Percentiles rank a stretch among this genome's conserved stretches.
Evolutionary conservation across 495 filamentous ascomycete genomes (phyloP).

Genomic region (Opeltia flavorubescens): DNA sequence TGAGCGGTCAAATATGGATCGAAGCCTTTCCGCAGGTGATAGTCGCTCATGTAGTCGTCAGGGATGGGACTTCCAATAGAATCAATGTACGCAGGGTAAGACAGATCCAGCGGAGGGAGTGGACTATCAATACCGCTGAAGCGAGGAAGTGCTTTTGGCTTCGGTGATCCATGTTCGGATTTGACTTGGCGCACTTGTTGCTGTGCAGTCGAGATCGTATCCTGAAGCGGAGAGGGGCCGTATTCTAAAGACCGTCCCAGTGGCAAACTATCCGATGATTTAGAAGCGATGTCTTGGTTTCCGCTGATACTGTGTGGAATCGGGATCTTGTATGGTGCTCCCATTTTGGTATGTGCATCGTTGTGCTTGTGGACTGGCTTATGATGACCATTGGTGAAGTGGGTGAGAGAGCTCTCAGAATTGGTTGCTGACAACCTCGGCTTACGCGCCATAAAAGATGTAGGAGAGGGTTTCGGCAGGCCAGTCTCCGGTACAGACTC

Average conservation of each 20-base stretch:
- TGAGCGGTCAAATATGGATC: slow-evolving; percentile 30
- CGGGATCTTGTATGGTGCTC: slow-evolving; percentile 66
- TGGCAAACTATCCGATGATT: slow-evolving; percentile 57
- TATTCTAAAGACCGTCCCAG: slow-evolving; percentile 30
- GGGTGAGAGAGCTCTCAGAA: slow-evolving; percentile 70
- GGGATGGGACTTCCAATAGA: slow-evolving; percentile 32
- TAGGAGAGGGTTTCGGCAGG: slow-evolving; percentile 30
- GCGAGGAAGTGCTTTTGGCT: slow-evolving; percentile 37
- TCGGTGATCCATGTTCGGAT: slow-evolving; percentile 60
- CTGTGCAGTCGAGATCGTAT: slow-evolving; percentile 31
- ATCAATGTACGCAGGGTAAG: slow-evolving; percentile 40
- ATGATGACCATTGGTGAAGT: slow-evolving; percentile 89
- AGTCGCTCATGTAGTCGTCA: slow-evolving; percentile 25
- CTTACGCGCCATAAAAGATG: slow-evolving; percentile 36
- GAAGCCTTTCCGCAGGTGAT: slow-evolving; percentile 23
- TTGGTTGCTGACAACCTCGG: slow-evolving; percentile 66
- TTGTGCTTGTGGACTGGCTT: slow-evolving; percentile 84
- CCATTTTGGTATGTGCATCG: slow-evolving; percentile 69
- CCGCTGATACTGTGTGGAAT: slow-evolving; percentile 58
- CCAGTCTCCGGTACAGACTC: slow-evolving; percentile 60
- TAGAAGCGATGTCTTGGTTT: slow-evolving; percentile 40
- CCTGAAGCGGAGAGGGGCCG: slow-evolving; percentile 23
- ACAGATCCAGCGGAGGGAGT: slow-evolving; percentile 52
- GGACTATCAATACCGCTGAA: slow-evolving; percentile 46
- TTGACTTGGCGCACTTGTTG: slow-evolving; percentile 36